These are phyloP conservation scores for Hypomontagnella monticulosa DNA, from an alignment of 495 filamentous ascomycete genomes.

Conservation along the genomic window DNA sequence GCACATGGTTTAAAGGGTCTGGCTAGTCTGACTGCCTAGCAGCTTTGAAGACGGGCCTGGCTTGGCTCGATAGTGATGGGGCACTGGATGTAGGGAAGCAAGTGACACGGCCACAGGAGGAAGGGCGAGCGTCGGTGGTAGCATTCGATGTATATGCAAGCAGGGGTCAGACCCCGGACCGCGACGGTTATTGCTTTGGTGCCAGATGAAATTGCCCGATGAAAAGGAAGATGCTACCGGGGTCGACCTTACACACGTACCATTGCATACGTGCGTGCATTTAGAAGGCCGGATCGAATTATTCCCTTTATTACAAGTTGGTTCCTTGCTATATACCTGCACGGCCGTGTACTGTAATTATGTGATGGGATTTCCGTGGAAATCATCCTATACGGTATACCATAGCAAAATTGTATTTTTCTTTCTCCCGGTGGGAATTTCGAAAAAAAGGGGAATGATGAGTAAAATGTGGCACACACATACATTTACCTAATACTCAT, in stretches of 20 bases:
- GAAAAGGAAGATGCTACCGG: slow-evolving; percentile 46
- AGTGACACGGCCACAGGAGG: slow-evolving; percentile 41
- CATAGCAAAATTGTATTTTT: no score
- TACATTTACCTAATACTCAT: no score
- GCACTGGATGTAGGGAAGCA: slow-evolving; percentile 22
- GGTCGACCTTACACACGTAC: slow-evolving; percentile 45
- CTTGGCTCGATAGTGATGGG: slow-evolving; percentile 31
- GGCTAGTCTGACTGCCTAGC: slow-evolving; percentile 14
- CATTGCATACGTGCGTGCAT: slow-evolving; percentile 47
- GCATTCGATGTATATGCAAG: slow-evolving; percentile 39
- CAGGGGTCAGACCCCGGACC: slow-evolving; percentile 41
- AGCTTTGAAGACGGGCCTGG: slow-evolving; percentile 16
- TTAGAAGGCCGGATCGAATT: slow-evolving; percentile 41
- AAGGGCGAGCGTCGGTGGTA: slow-evolving; percentile 41
- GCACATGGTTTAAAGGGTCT: slow-evolving; percentile 42
- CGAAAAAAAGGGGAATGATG: no score
- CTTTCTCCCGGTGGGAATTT: no score
- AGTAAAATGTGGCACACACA: no score
- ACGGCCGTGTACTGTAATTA: slow-evolving; percentile 8
- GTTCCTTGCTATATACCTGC: slow-evolving; percentile 11
- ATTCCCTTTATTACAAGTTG: slow-evolving; percentile 29
- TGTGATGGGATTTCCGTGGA: no score
- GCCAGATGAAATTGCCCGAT: slow-evolving; percentile 57
- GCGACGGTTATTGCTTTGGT: slow-evolving; percentile 47
- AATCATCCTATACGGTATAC: no score